These are phyloP conservation scores for Aquanectria penicillioides DNA, from an alignment of 2,329 filamentous ascomycete genomes.

Conservation along the genomic window DNA sequence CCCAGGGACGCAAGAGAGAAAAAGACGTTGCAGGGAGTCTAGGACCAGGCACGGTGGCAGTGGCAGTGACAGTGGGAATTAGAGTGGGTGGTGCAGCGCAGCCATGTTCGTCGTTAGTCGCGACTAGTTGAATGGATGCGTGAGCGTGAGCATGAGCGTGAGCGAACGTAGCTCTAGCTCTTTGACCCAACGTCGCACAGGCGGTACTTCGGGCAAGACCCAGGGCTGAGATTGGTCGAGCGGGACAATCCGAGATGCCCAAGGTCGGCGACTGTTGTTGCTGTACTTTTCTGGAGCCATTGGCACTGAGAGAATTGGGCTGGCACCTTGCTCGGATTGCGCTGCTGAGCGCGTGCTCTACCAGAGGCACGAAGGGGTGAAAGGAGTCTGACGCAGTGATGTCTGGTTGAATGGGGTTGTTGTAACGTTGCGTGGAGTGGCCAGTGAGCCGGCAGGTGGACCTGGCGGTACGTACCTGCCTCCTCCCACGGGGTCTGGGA, in stretches of 20 bases:
- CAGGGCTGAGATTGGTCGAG: background rate
- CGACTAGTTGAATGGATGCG: background rate
- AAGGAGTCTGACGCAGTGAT: constrained; percentile 18
- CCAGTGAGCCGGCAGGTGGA: constrained; percentile 14
- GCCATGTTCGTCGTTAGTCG: constrained; percentile 16
- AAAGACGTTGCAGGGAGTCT: constrained; percentile 31
- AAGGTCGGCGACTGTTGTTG: too few relatives aligned
- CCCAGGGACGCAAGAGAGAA: constrained; percentile 5
- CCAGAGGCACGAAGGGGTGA: too few relatives aligned
- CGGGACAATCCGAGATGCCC: too few relatives aligned
- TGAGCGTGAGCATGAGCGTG: background rate
- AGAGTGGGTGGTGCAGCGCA: constrained; percentile 15
- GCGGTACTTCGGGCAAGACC: background rate
- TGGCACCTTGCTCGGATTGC: too few relatives aligned
- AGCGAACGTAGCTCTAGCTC: background rate
- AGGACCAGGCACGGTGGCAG: constrained; percentile 14
- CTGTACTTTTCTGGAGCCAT: too few relatives aligned
- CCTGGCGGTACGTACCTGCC: constrained; percentile 3
- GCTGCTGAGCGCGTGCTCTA: background rate
- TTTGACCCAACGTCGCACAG: background rate
- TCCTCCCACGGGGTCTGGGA: too few relatives aligned
- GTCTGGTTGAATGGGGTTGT: constrained; percentile 18
- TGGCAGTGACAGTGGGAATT: constrained; percentile 1
- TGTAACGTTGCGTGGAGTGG: constrained; percentile 28
- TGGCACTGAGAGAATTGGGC: too few relatives aligned